Evolutionary conservation across 495 filamentous ascomycete genomes (phyloP), one percentile per base, ranked within the genome.

Genomic region (Talaromyces thailandensis): DNA sequence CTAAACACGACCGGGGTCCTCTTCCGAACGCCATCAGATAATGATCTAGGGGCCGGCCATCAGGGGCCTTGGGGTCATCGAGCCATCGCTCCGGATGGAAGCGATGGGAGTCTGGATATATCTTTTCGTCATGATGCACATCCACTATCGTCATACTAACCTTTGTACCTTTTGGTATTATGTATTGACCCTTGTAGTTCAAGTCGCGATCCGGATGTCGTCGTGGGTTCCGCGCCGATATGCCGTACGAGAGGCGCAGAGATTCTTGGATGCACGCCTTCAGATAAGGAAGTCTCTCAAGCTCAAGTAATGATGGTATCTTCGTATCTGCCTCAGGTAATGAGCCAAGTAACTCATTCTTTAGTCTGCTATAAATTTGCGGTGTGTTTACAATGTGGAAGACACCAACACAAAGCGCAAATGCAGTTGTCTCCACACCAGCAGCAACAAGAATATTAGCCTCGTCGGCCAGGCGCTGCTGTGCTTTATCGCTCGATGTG

Each of bases 11-110:
- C 45, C 83, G 64, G 1, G 68, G 72, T 2, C 83, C 81, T 65
- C 76, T 79, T 21, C 70, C 75, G 60, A 85, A 84, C 0, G 77
- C 62, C 3, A 81, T 68, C 57, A 84, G 56, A 53, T 81, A 79
- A 52, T 72, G 75, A 18, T 79, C 75, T 31, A 82, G 68, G 14
- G 67, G 63, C 28, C 72, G 67, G 3, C 73, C 56, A 6, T 68
- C 64, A 2, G 48, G 65, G 31, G 70, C 68, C 61, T 69, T 62
- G 26, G 60, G 60, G n/a, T 62, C 63, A n/a, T 67, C 64, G 11
- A 76, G 57, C 77, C 78, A 83, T 29, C 79, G 73, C 26, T 80
- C 73, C 2, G 81, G 79, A 0, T 66, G 63, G 65, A 81, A 82
- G 0, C 24, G 65, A 21, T 70, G 45, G 2, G 73, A 72, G 40